Base-by-base conservation (phyloP, 2,329 filamentous ascomycete genomes). In the Peltaster fructicola region DNA sequence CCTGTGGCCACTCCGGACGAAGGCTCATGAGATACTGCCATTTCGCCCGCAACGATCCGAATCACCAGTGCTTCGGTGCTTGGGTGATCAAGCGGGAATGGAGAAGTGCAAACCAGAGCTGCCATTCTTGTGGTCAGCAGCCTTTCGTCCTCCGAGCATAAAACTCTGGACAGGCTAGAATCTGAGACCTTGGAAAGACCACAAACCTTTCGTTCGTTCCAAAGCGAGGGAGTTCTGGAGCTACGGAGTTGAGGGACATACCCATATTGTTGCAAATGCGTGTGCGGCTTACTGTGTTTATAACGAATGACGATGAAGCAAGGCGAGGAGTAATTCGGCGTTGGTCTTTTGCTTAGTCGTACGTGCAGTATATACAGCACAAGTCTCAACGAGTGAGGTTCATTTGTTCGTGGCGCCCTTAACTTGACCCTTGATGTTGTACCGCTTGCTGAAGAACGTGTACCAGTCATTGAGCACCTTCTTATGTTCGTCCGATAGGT, bases 391-490 rank as follows among this genome's bases (percentile, higher is more conserved):
- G n/a, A n/a, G n/a, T n/a, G n/a, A n/a, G n/a, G n/a, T n/a, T n/a
- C n/a, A n/a, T n/a, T n/a, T 25, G 30, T 49, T 49, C 23, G 38
- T 38, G 2, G 46, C 43, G 9, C 45, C 45, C 27, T 47, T 44
- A 8, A 54, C 50, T 28, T 44, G 45, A 25, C 80, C 81, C 22
- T 90, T 71, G 25, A 95, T 67, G 43, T 92, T 95, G 57, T 98
- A 98, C 30, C 88, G 66, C 60, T 95, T 98, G 38, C 76, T 80
- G 54, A 98, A 98, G 56, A 91, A 98, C 2, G 77, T 91, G 35
- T 75, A 70, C 88, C 88, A 98, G 51, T 98, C 88, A 26, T 85
- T 66, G 32, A 98, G 57, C 3, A 77, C 73, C 14, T 68, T 69
- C 58, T 88, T 80, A 50, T 93, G 73, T 53, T 88, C 82, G 12